Conservation (phyloP, 257 asterid genomes). For the Solanum virginianum region DNA sequence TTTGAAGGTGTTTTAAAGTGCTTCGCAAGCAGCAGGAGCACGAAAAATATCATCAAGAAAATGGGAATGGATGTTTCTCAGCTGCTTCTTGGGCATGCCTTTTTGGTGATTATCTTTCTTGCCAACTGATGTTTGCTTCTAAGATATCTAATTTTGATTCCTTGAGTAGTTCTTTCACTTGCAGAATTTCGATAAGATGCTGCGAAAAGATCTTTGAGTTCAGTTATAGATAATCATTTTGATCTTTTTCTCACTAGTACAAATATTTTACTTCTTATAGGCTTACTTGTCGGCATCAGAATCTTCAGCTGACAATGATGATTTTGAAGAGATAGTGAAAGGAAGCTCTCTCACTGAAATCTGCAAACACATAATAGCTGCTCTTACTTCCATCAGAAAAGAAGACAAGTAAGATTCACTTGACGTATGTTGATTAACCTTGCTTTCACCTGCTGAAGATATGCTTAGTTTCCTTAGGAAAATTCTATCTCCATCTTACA, state of each 20-base stretch:
- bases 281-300: slow-evolving; percentile 49
- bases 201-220: background rate
- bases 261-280: slow-evolving; percentile 19
- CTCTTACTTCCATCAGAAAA: slow-evolving; percentile 52
- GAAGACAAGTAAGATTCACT: slow-evolving; percentile 50
- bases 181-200: background rate
- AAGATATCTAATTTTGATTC: background rate
- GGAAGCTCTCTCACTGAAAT: slow-evolving; percentile 29
- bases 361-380: slow-evolving; percentile 48
- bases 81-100: slow-evolving; percentile 66
- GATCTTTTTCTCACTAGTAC: background rate
- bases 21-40: slow-evolving; percentile 44
- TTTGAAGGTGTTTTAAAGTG: slow-evolving; percentile 58
- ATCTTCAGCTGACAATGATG: slow-evolving; percentile 25
- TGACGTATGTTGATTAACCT: background rate
- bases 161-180: background rate
- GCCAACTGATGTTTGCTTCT: background rate
- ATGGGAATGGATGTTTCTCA: slow-evolving; percentile 51
- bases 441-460: background rate
- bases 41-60: slow-evolving; percentile 50
- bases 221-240: background rate
- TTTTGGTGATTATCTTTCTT: slow-evolving; percentile 41
- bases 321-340: slow-evolving; percentile 16
- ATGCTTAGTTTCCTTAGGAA: background rate
- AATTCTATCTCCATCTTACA: background rate